phyloP scores from a whole-genome alignment of 2,329 filamentous ascomycete species.

The Didymosphaeria variabile region DNA sequence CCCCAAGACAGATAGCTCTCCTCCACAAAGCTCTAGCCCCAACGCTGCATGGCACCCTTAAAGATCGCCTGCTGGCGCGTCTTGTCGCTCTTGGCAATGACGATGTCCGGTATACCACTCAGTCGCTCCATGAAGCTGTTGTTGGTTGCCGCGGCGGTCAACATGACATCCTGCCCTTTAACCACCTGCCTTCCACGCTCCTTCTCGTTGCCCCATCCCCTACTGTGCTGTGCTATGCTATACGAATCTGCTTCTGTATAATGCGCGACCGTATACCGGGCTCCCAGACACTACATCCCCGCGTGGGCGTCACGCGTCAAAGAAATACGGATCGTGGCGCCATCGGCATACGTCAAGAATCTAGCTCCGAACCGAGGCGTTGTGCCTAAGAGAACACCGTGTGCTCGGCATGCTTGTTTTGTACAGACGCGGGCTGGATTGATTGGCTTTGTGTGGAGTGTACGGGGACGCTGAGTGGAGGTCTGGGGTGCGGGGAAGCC shows the following conservation, averaged over 20 bases:
- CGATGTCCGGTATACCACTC: background rate
- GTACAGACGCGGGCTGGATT: background rate
- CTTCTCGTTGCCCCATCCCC: background rate
- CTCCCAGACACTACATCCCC: background rate
- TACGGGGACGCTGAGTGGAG: background rate
- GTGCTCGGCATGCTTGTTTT: background rate
- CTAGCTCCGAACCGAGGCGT: background rate
- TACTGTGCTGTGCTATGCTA: background rate
- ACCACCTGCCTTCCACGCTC: too few relatives aligned
- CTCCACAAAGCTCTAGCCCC: background rate
- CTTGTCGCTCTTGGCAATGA: constrained; percentile 1
- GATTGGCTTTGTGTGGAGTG: background rate
- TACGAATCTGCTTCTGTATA: background rate
- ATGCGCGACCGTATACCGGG: background rate
- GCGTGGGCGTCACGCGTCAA: background rate
- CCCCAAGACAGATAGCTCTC: constrained; percentile 1
- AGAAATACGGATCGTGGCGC: background rate
- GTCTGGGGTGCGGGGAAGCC: constrained; percentile 6
- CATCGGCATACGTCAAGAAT: background rate
- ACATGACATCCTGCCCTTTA: background rate
- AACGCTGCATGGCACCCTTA: constrained; percentile 1
- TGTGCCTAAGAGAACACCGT: too few relatives aligned
- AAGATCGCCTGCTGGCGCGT: background rate
- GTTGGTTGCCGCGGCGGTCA: background rate
- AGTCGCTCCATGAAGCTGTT: background rate